A percentile compares a stretch with the other conserved stretches of the same genome.
Evolutionary conservation across 305 asterid species (phyloP).

Genomic region (Andrographis paniculata): DNA sequence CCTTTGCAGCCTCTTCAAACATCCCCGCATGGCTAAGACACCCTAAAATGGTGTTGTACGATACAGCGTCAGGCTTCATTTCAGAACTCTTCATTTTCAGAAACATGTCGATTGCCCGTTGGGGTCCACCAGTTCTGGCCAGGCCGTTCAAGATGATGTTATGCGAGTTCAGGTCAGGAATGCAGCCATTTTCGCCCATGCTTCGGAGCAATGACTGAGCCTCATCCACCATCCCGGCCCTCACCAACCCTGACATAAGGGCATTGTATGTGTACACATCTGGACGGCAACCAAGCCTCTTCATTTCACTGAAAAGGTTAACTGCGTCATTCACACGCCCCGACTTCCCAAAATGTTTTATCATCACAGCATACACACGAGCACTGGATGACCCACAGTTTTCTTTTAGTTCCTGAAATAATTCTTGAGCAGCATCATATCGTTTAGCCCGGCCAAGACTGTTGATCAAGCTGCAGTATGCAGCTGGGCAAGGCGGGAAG

Average conservation of each 20-base stretch:
- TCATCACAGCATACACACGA: slow-evolving; percentile 97
- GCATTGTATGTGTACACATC: slow-evolving; percentile 88
- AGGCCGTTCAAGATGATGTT: slow-evolving; percentile 78
- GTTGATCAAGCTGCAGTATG: slow-evolving; percentile 92
- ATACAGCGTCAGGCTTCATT: slow-evolving; percentile 67
- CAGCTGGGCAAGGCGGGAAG: slow-evolving; percentile 94
- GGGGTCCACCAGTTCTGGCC: slow-evolving; percentile 59
- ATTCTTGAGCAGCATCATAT: slow-evolving; percentile 78
- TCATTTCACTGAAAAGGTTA: slow-evolving; percentile 78
- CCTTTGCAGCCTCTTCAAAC: slow-evolving; percentile 91
- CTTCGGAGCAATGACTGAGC: slow-evolving; percentile 57
- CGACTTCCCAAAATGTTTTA: slow-evolving; percentile 77
- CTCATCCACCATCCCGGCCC: slow-evolving; percentile 62
- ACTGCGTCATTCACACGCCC: slow-evolving; percentile 68
- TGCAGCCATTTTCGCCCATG: slow-evolving; percentile 68
- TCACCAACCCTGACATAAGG: slow-evolving; percentile 91
- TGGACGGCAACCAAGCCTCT: slow-evolving; percentile 55
- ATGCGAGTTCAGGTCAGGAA: slow-evolving; percentile 68
- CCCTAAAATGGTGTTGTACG: slow-evolving; percentile 78
- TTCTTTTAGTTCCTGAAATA: slow-evolving; percentile 83
- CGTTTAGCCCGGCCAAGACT: slow-evolving; percentile 71
- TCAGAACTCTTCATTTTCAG: slow-evolving; percentile 50
- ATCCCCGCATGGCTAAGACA: slow-evolving; percentile 86
- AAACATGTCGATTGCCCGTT: slow-evolving; percentile 63
- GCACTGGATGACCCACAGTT: slow-evolving; percentile 77